Evolutionary conservation across 306 rosid species (phyloP).

Genomic region (Pterocarpus macrocarpus): DNA sequence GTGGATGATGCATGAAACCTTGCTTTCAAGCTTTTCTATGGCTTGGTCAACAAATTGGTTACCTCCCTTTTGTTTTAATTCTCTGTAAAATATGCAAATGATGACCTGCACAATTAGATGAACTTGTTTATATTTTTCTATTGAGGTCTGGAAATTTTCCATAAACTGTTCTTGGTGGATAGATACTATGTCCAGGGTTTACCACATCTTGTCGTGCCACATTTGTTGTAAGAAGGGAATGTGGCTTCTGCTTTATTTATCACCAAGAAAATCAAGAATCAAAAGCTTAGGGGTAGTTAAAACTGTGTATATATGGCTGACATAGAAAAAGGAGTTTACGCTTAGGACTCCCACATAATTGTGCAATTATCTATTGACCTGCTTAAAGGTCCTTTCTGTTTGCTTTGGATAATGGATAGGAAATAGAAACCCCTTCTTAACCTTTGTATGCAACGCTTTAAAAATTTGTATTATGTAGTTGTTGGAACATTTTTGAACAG

Average conservation of each 20-base stretch:
- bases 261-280: neutral
- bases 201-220: no score
- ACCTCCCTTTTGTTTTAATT: constrained; percentile 18
- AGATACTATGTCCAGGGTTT: no score
- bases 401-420: neutral
- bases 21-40: constrained; percentile 28
- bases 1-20: constrained; percentile 36
- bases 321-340: neutral
- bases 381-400: neutral
- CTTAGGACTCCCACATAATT: neutral
- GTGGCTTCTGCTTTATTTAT: neutral
- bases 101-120: neutral
- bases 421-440: neutral
- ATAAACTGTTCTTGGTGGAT: no score
- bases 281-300: neutral
- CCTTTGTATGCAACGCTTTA: constrained; percentile 2
- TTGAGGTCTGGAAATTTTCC: neutral
- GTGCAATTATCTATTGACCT: neutral
- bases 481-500: neutral
- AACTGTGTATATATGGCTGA: no score
- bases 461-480: neutral
- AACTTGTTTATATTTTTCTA: neutral
- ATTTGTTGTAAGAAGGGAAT: no score
- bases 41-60: constrained; percentile 31
- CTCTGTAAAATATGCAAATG: constrained; percentile 27